A percentile compares a stretch with the other conserved stretches of the same genome.
Evolutionary conservation across 202 grass and related monocot species (phyloP).

Genomic region (Carex arenaria): DNA sequence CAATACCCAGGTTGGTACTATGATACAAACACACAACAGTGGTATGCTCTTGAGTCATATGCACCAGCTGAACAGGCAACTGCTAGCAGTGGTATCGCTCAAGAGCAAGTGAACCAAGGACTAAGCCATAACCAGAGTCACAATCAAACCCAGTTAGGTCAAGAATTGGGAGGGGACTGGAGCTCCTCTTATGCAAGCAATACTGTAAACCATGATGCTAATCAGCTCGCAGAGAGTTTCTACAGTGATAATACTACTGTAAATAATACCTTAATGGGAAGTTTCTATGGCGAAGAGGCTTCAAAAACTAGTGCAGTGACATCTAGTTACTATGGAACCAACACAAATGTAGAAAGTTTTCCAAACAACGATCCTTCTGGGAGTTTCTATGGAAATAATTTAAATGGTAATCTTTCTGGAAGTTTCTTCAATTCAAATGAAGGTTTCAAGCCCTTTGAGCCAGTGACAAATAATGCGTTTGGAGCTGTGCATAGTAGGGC

Average conservation of each 20-base stretch:
- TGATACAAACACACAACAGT: conserved; percentile 77
- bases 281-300: conserved; percentile 17
- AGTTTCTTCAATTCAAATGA: conserved; percentile 36
- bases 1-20: conserved; percentile 93
- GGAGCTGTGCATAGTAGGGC: conserved; percentile 7
- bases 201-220: conserved; percentile 28
- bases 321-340: conserved; percentile 32
- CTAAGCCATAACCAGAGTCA: conserved; percentile 26
- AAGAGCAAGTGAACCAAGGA: conserved; percentile 36
- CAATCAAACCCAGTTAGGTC: conserved; percentile 28
- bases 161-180: conserved; percentile 28
- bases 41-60: conserved; percentile 69
- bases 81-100: conserved; percentile 13
- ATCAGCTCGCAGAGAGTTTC: conserved; percentile 26
- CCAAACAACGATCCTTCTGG: conserved; percentile 27
- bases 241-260: conserved; percentile 4
- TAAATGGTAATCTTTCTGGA: conserved; percentile 25
- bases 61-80: conserved; percentile 30
- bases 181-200: conserved; percentile 27
- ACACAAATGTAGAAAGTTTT: conserved; percentile 35
- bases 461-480: neutral
- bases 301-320: neutral
- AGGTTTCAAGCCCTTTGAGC: conserved; percentile 22
- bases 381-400: conserved; percentile 41
- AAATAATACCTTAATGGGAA: conserved; percentile 15